Evolutionary conservation across 2,329 filamentous ascomycete species (phyloP).

Genomic region (Aspergillus alliaceus): DNA sequence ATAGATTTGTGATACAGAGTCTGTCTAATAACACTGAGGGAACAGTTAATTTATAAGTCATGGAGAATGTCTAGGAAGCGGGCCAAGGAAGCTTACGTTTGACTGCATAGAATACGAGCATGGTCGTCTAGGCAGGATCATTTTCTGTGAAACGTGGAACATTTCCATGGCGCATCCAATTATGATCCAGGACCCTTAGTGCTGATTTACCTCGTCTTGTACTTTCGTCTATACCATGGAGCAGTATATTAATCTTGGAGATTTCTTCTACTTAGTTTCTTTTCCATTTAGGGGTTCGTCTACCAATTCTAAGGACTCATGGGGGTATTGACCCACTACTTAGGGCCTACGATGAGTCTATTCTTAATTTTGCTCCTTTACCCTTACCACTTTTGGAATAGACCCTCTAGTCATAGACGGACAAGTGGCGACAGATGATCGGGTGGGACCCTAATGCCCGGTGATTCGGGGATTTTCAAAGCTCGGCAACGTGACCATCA

Average conservation of each 20-base stretch:
- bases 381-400: neutral
- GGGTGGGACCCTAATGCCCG: neutral
- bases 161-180: no score
- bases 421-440: neutral
- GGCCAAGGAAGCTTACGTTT: neutral
- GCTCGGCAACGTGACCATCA: neutral
- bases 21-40: neutral
- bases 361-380: neutral
- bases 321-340: no score
- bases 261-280: no score
- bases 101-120: neutral
- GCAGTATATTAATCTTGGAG: no score
- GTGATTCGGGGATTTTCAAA: neutral
- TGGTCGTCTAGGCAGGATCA: neutral
- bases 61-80: neutral
- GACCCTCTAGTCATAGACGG: no score
- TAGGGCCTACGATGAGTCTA: no score
- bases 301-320: no score
- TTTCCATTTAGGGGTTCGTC: no score
- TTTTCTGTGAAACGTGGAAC: no score
- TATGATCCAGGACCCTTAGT: no score
- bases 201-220: no score
- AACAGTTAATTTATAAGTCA: neutral
- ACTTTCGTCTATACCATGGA: no score
- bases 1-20: neutral